Percentiles rank a stretch among this genome's conserved stretches.
Evolutionary conservation across 1,284 basidiomycete genomes (phyloP).

Genomic region (Cystobasidiaceae sp.): DNA sequence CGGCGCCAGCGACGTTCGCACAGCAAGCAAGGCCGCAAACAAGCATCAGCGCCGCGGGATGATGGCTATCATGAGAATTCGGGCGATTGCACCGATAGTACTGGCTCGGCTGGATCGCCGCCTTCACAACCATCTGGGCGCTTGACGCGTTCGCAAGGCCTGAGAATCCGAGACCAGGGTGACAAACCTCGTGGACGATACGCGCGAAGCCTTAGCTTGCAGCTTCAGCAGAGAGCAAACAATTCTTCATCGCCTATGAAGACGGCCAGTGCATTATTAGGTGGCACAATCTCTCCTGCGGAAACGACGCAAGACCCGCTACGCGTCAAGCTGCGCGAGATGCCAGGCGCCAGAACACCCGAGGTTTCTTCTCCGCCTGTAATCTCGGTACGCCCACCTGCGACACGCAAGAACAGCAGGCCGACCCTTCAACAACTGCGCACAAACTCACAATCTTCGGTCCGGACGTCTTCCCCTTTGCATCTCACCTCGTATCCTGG

Average conservation of each 20-base stretch:
- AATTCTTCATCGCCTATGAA: constrained; percentile 7
- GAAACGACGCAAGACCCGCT: constrained; percentile 25
- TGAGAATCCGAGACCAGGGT: constrained; percentile 27
- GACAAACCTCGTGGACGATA: constrained; percentile 4
- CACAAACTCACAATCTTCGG: no score
- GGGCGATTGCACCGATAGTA: not conserved
- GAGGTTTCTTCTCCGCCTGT: constrained; percentile 16
- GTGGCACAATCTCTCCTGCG: constrained; percentile 28
- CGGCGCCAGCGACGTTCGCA: not conserved
- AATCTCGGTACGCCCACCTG: not conserved
- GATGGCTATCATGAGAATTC: constrained; percentile 8
- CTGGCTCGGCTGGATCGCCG: not conserved
- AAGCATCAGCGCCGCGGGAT: no score
- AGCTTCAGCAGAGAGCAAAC: not conserved
- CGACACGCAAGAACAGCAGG: no score
- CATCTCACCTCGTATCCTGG: constrained; percentile 19
- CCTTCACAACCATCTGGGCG: not conserved
- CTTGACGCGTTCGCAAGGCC: constrained; percentile 24
- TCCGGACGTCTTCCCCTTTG: constrained; percentile 7
- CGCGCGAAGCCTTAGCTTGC: constrained; percentile 7
- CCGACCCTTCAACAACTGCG: no score
- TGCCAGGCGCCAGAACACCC: constrained; percentile 30
- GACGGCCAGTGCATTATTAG: constrained; percentile 17
- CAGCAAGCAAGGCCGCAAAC: not conserved
- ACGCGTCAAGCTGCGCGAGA: constrained; percentile 24